Conservation (phyloP, 495 filamentous ascomycete genomes). For the Thozetella sp. region DNA sequence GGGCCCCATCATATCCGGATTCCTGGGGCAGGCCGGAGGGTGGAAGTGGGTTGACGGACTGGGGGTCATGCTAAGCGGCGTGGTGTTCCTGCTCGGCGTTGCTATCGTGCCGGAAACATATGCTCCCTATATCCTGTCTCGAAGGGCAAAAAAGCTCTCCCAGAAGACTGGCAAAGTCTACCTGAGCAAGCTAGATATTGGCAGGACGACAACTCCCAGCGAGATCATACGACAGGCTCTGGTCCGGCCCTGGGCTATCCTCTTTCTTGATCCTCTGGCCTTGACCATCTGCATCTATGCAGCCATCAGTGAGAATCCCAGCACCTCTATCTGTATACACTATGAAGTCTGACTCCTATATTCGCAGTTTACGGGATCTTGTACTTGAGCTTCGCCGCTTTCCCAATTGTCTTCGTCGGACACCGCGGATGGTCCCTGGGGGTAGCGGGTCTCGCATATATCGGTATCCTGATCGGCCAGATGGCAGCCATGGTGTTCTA, state of each 20-base stretch:
- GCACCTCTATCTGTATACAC: background rate
- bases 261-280: constrained; percentile 82
- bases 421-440: constrained; percentile 72
- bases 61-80: constrained; percentile 69
- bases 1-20: constrained; percentile 59
- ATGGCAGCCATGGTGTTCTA: constrained; percentile 64
- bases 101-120: constrained; percentile 86
- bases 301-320: constrained; percentile 48
- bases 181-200: constrained; percentile 53
- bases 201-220: constrained; percentile 43
- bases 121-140: constrained; percentile 66
- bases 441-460: constrained; percentile 76
- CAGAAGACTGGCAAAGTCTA: constrained; percentile 70
- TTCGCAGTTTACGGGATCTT: constrained; percentile 77
- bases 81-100: constrained; percentile 61
- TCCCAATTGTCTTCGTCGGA: constrained; percentile 76
- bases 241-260: constrained; percentile 73
- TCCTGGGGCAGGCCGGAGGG: constrained; percentile 57
- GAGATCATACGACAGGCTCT: constrained; percentile 49
- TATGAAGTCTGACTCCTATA: background rate
- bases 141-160: constrained; percentile 67
- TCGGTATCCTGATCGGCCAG: constrained; percentile 82
- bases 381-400: constrained; percentile 89
- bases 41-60: constrained; percentile 71
- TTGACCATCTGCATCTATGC: constrained; percentile 74